phyloP scores from a whole-genome alignment of 441 rosid species.

The Pelargonium cotyledonis region DNA sequence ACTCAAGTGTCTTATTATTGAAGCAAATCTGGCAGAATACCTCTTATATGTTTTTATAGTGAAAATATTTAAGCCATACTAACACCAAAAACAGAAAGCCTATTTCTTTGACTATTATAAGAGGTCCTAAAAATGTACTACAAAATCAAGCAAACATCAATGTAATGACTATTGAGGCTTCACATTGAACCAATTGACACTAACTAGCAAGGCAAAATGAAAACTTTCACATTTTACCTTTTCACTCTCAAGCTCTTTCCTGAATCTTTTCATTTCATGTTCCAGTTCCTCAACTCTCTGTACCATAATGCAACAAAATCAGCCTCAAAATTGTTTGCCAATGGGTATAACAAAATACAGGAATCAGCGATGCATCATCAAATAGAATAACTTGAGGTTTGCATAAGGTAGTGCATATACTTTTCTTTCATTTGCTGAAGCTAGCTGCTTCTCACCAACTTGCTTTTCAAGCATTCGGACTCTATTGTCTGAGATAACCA shows the following conservation, averaged over 20 bases:
- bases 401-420: conserved; percentile 33
- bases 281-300: conserved; percentile 86
- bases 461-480: conserved; percentile 88
- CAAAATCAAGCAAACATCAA: background rate
- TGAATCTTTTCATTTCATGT: conserved; percentile 44
- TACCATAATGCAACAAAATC: conserved; percentile 24
- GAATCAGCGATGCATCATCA: background rate
- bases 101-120: background rate
- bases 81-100: too few relatives aligned
- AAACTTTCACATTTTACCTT: conserved; percentile 43
- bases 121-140: background rate
- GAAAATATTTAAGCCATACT: too few relatives aligned
- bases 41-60: too few relatives aligned
- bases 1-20: too few relatives aligned
- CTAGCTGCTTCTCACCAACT: conserved; percentile 62
- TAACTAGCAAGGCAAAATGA: background rate
- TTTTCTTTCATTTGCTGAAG: conserved; percentile 55
- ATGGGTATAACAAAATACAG: background rate
- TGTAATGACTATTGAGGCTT: background rate
- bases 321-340: conserved; percentile 10
- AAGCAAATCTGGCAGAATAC: too few relatives aligned
- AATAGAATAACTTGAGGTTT: conserved; percentile 4
- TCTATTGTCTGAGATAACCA: conserved; percentile 76
- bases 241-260: conserved; percentile 69
- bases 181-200: background rate